Conservation (phyloP, 2,329 filamentous ascomycete species). For the Claviceps maximensis region DNA sequence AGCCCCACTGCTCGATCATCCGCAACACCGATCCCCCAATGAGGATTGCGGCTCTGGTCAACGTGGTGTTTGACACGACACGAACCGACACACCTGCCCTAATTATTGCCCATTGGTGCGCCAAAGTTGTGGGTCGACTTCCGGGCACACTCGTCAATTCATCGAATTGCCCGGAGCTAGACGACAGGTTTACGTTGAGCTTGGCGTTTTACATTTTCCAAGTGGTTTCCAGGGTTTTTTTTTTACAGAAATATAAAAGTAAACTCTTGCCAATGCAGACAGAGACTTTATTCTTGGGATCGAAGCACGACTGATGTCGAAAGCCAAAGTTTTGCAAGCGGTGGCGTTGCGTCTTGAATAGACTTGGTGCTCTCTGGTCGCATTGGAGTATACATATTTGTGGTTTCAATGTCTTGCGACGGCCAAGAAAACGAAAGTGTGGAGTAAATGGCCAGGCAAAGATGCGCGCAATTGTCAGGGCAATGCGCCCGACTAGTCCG, state of each 20-base stretch:
- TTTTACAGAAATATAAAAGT: too few relatives aligned
- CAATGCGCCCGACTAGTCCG: not conserved
- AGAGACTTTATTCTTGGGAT: not conserved
- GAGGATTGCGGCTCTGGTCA: not conserved
- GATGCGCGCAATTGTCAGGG: not conserved
- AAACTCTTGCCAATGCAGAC: not conserved
- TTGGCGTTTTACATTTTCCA: too few relatives aligned
- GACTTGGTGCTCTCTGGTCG: not conserved
- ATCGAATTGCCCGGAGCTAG: not conserved
- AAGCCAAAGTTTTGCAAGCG: not conserved
- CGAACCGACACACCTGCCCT: not conserved
- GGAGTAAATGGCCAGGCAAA: not conserved
- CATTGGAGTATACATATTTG: not conserved
- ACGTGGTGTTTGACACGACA: not conserved
- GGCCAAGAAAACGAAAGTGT: not conserved
- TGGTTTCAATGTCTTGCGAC: not conserved
- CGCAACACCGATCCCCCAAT: not conserved
- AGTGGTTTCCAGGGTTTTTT: too few relatives aligned
- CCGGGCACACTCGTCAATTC: not conserved
- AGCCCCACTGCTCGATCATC: not conserved
- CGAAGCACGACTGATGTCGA: not conserved
- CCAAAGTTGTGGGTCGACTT: not conserved
- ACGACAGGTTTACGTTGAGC: not conserved
- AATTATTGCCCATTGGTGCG: not conserved
- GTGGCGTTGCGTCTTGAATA: not conserved